These are phyloP conservation scores for Microthlaspi erraticum DNA, from an alignment of 345 rosid genomes.

Conservation along the genomic window DNA sequence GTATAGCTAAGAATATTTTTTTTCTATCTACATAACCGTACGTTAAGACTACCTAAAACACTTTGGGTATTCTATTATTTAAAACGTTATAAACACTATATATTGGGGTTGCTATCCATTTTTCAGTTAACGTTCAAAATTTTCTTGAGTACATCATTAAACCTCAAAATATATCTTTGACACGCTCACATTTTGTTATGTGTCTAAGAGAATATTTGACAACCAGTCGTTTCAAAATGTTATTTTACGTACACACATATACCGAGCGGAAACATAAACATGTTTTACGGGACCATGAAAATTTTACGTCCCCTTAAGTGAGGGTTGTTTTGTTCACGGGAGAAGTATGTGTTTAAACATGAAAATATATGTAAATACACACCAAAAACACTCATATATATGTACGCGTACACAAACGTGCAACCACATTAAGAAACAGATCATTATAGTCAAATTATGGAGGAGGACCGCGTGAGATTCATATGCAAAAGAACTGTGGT, in stretches of 20 bases:
- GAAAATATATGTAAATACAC: not conserved
- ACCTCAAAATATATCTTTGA: no score
- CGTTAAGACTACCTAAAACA: no score
- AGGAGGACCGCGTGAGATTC: constrained; percentile 33
- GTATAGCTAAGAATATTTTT: not conserved
- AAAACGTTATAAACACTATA: no score
- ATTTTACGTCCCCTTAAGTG: constrained; percentile 21
- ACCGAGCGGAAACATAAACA: constrained; percentile 25
- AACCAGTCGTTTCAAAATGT: not conserved
- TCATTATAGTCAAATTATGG: constrained; percentile 4
- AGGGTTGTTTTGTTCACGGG: constrained; percentile 37
- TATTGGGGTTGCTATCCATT: not conserved
- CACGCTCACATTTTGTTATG: not conserved
- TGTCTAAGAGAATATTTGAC: no score
- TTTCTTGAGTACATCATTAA: no score
- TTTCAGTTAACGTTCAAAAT: not conserved
- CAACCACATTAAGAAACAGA: constrained; percentile 6
- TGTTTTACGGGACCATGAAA: constrained; percentile 34
- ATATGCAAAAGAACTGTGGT: constrained; percentile 70
- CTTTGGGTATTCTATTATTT: no score
- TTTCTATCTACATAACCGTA: no score
- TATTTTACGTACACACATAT: not conserved
- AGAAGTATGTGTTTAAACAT: constrained; percentile 31
- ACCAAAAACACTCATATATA: constrained; percentile 1
- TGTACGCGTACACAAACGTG: constrained; percentile 1